A percentile compares a stretch with the other conserved stretches of the same genome.
Evolutionary conservation across 331 rosid genomes (phyloP).

Genomic region (Telfairia occidentalis): DNA sequence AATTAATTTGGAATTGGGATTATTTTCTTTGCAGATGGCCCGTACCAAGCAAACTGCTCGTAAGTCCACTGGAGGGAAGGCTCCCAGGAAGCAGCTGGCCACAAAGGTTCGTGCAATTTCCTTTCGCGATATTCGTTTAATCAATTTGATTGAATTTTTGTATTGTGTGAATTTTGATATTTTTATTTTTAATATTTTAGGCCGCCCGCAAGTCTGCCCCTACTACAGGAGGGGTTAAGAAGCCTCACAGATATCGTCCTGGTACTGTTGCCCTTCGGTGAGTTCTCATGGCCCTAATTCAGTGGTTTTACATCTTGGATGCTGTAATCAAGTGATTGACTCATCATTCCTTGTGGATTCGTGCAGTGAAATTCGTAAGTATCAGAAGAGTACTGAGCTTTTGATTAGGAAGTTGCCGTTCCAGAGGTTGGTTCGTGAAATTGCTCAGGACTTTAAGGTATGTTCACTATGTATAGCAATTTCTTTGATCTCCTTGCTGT

Average conservation of each 20-base stretch:
- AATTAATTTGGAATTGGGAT: neutral
- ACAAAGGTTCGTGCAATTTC: conserved; percentile 43
- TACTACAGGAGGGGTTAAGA: conserved; percentile 94
- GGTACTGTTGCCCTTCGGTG: conserved; percentile 99
- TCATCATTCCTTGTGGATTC: too few relatives aligned
- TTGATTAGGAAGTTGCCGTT: conserved; percentile 79
- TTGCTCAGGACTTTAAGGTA: conserved; percentile 93
- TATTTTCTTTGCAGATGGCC: conserved; percentile 43
- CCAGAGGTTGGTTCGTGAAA: conserved; percentile 91
- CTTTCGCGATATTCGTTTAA: rapidly evolving
- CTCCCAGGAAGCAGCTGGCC: conserved; percentile 96
- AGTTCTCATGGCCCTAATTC: neutral
- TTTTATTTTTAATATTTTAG: neutral
- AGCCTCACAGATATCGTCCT: conserved; percentile 93
- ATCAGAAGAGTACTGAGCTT: conserved; percentile 86
- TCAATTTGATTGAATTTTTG: neutral
- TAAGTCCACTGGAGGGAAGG: conserved; percentile 89
- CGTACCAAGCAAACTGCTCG: conserved; percentile 99
- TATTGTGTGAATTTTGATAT: neutral
- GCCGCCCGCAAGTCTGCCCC: conserved; percentile 99
- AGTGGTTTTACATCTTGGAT: too few relatives aligned
- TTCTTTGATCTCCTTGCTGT: neutral
- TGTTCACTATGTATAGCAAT: too few relatives aligned
- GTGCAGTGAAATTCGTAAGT: conserved; percentile 77
- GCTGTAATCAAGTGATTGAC: too few relatives aligned